phyloP scores from a whole-genome alignment of 75 land plant genomes.

The Ceratopteris richardii region DNA sequence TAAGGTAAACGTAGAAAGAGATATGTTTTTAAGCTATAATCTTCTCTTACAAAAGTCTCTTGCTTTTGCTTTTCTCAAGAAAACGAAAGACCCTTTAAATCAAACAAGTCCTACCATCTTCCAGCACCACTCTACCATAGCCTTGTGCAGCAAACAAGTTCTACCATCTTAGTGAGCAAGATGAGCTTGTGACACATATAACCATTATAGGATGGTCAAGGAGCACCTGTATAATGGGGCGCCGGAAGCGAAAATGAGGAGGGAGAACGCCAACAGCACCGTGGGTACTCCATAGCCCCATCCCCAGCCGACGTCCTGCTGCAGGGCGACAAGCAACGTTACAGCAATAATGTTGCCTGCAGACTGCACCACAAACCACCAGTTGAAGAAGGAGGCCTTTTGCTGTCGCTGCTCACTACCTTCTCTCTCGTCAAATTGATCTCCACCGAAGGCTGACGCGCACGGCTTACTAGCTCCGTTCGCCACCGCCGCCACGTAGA shows the following conservation, averaged over 20 bases:
- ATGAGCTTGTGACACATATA: too few species aligned
- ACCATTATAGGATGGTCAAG: too few species aligned
- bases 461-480: conserved; percentile 19
- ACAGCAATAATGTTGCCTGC: conserved; percentile 3
- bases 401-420: neutral
- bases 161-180: too few species aligned
- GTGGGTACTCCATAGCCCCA: conserved; percentile 33
- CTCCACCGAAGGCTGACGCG: conserved; percentile 20
- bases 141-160: too few species aligned
- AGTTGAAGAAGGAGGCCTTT: conserved; percentile 21
- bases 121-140: too few species aligned
- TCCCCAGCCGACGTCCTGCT: conserved; percentile 29
- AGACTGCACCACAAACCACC: conserved; percentile 22
- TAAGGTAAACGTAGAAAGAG: too few species aligned
- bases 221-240: conserved; percentile 2
- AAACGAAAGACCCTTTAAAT: too few species aligned
- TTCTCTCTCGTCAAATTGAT: conserved; percentile 21
- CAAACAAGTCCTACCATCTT: too few species aligned
- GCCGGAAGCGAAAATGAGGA: conserved; percentile 21
- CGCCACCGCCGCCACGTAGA: conserved; percentile 19
- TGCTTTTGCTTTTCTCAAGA: too few species aligned
- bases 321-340: conserved; percentile 13
- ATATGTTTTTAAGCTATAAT: too few species aligned
- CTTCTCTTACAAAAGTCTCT: too few species aligned
- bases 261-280: conserved; percentile 21